Conservation (phyloP, 1,139 yeast genomes). For the Saccharomycopsis crataegensis region DNA sequence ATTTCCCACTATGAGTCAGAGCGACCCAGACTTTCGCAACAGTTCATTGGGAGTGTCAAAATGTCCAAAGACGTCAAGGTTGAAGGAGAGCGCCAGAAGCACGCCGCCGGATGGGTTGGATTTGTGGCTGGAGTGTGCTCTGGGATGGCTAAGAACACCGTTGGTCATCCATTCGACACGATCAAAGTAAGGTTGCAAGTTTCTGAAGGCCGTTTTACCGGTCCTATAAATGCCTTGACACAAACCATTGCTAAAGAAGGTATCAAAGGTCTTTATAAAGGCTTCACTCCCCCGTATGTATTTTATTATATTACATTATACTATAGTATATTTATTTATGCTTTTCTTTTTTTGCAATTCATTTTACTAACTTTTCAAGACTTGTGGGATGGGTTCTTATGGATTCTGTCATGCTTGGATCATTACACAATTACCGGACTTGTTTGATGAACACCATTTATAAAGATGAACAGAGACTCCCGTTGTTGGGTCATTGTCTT, state of each 20-base stretch:
- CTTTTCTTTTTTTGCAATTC: no score
- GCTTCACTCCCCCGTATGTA: constrained; percentile 72
- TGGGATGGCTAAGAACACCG: constrained; percentile 79
- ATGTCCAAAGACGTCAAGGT: neutral
- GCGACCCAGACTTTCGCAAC: no score
- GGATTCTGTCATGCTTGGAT: constrained; percentile 88
- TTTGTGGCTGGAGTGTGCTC: constrained; percentile 84
- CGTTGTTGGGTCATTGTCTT: constrained; percentile 63
- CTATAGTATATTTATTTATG: no score
- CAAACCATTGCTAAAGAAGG: constrained; percentile 75
- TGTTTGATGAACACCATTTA: constrained; percentile 58
- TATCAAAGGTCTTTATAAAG: constrained; percentile 68
- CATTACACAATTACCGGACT: constrained; percentile 69
- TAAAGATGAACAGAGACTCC: constrained; percentile 49
- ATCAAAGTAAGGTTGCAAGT: constrained; percentile 85
- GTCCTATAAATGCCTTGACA: constrained; percentile 73
- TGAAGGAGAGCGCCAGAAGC: constrained; percentile 1
- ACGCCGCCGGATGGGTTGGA: constrained; percentile 46
- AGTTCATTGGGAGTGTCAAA: no score
- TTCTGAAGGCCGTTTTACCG: constrained; percentile 67
- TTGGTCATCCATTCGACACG: constrained; percentile 92
- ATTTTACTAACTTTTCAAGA: no score
- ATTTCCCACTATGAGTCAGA: no score
- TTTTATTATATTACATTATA: no score
- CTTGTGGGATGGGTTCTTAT: constrained; percentile 86